Evolutionary conservation across 257 asterid species (phyloP).

Genomic region (Ballota nigra): DNA sequence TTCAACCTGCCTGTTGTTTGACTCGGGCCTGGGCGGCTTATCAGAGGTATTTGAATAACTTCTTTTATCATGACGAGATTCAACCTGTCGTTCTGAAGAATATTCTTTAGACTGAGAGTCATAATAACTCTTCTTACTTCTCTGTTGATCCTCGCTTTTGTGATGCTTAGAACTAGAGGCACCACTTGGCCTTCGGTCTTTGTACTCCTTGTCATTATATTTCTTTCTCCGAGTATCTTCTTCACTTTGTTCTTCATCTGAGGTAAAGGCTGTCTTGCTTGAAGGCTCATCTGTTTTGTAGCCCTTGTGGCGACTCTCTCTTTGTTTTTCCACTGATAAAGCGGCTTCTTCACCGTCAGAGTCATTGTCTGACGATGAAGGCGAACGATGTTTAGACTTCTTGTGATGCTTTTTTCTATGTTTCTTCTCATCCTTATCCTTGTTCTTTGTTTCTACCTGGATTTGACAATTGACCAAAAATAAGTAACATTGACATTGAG

Average conservation of each 20-base stretch:
- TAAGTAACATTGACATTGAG: slow-evolving; percentile 14
- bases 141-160: slow-evolving; percentile 20
- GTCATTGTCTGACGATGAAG: slow-evolving; percentile 46
- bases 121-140: slow-evolving; percentile 13
- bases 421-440: slow-evolving; percentile 45
- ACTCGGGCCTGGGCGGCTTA: slow-evolving; percentile 40
- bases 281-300: slow-evolving; percentile 31
- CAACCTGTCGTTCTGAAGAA: slow-evolving; percentile 34
- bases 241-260: slow-evolving; percentile 44
- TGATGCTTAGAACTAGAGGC: slow-evolving; percentile 12
- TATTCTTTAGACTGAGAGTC: slow-evolving; percentile 27
- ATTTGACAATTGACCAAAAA: slow-evolving; percentile 21
- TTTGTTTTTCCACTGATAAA: slow-evolving; percentile 29
- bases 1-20: slow-evolving; percentile 32
- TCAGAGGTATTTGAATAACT: slow-evolving; percentile 30
- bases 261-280: slow-evolving; percentile 1
- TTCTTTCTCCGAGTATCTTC: slow-evolving; percentile 29
- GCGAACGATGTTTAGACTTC: slow-evolving; percentile 45
- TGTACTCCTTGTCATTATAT: slow-evolving; percentile 33
- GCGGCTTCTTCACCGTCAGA: slow-evolving; percentile 39
- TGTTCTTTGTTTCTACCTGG: slow-evolving; percentile 64
- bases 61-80: slow-evolving; percentile 29
- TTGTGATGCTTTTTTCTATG: slow-evolving; percentile 42
- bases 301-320: slow-evolving; percentile 33
- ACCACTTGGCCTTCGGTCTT: slow-evolving; percentile 22